phyloP scores from a whole-genome alignment of 306 rosid genomes.

The Cucumis sativus region Cucumber_9930_V3 NC_026655.2:7960001-7960500 shows the following conservation, averaged over 20 bases:
- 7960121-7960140: conserved; percentile 80
- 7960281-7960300: conserved; percentile 88
- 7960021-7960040: not conserved
- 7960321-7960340: not conserved
- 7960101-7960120: conserved; percentile 73
- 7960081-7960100: conserved; percentile 55
- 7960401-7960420: not conserved
- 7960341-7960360: not conserved
- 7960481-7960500: not conserved
- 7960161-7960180: conserved; percentile 57
- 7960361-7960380: not conserved
- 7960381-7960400: not conserved
- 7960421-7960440: not conserved
- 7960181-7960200: not conserved
- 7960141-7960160: conserved; percentile 83
- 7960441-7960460: not conserved
- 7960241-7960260: conserved; percentile 93
- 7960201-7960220: conserved; percentile 12
- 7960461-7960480: too few relatives aligned
- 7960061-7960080: not conserved
- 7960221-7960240: conserved; percentile 8
- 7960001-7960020: not conserved
- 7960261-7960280: conserved; percentile 73
- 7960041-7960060: not conserved
- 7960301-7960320: conserved; percentile 4